Conservation (phyloP, 2,329 filamentous ascomycete species). For the Cercospora nicotianae region DNA sequence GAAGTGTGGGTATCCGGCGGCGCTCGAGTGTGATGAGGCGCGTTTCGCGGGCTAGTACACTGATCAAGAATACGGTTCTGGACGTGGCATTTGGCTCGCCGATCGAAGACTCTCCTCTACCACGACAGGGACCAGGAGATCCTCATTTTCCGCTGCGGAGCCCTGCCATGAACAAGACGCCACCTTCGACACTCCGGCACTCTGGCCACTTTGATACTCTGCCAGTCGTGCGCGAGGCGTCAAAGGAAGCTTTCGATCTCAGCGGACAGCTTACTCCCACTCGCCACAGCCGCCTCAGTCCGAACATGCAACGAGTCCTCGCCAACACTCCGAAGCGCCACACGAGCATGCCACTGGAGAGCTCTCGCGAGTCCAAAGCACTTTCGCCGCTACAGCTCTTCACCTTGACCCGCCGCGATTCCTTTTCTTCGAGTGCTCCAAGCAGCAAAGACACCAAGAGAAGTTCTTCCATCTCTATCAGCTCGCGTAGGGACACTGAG, state of each 20-base stretch:
- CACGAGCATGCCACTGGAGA: slow-evolving; percentile 11
- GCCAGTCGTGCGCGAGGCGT: slow-evolving; percentile 23
- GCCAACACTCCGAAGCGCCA: slow-evolving; percentile 12
- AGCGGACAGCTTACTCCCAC: neutral
- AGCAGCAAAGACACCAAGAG: slow-evolving; percentile 2
- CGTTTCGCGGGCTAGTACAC: slow-evolving; percentile 15
- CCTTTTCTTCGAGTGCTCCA: neutral
- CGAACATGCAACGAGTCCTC: slow-evolving; percentile 13
- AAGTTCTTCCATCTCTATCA: neutral
- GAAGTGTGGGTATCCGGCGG: slow-evolving; percentile 22
- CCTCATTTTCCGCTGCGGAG: neutral
- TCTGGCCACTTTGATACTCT: slow-evolving; percentile 13
- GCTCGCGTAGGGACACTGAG: slow-evolving; percentile 1
- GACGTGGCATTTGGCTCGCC: slow-evolving; percentile 9
- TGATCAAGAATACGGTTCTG: slow-evolving; percentile 20
- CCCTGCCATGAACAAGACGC: neutral
- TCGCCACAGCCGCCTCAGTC: neutral
- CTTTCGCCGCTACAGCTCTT: slow-evolving; percentile 11
- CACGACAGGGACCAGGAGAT: neutral
- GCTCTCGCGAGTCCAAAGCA: slow-evolving; percentile 11
- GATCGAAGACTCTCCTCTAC: slow-evolving; percentile 1
- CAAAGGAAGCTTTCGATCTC: slow-evolving; percentile 13
- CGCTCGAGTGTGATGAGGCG: slow-evolving; percentile 21
- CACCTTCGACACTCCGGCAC: neutral
- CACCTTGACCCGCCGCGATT: neutral